phyloP scores from a whole-genome alignment of 371 early-diverging fungal species.

The Mucor velutinosus region DNA sequence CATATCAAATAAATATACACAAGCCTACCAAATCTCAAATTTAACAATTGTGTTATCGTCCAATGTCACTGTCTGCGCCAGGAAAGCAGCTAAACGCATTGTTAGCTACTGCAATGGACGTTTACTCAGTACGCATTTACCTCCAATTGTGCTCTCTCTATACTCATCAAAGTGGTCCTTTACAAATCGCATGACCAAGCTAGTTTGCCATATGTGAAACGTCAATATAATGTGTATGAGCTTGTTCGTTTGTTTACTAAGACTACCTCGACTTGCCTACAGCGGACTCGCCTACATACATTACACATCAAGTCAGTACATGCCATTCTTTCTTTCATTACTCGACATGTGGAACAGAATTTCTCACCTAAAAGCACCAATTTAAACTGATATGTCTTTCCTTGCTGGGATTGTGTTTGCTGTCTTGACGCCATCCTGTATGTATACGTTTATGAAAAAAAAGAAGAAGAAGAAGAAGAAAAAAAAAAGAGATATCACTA shows the following conservation, averaged over 20 bases:
- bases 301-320: not conserved
- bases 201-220: constrained; percentile 24
- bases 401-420: constrained; percentile 27
- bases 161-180: constrained; percentile 97
- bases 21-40: constrained; percentile 82
- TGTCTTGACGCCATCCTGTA: not conserved
- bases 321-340: not conserved
- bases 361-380: constrained; percentile 75
- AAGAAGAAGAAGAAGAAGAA: not conserved
- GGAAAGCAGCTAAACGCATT: constrained; percentile 68
- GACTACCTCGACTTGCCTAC: constrained; percentile 84
- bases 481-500: too few relatives aligned
- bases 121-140: constrained; percentile 37
- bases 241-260: too few relatives aligned
- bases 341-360: not conserved
- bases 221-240: constrained; percentile 17
- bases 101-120: not conserved
- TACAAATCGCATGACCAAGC: constrained; percentile 92
- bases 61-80: constrained; percentile 71
- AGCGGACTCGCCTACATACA: constrained; percentile 75
- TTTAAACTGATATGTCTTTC: constrained; percentile 74
- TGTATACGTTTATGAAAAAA: not conserved
- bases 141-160: constrained; percentile 97
- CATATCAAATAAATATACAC: not conserved
- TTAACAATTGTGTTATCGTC: constrained; percentile 75